Evolutionary conservation across 2,329 filamentous ascomycete species (phyloP), one percentile per base, ranked within the genome.

Genomic region (Xylariaceae sp.): DNA sequence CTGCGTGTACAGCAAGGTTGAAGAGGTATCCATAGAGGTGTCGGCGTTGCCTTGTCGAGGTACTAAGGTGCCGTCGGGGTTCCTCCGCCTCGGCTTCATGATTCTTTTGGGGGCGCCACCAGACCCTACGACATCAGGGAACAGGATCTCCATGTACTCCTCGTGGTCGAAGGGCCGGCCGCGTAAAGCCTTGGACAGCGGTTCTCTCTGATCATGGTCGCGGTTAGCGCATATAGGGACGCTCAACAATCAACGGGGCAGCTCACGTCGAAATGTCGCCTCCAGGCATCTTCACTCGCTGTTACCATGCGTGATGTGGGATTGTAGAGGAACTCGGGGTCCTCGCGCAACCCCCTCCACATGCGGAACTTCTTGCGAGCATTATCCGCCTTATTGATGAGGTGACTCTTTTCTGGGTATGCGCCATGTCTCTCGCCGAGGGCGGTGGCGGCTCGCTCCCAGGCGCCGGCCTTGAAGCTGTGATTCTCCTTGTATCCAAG

Each of bases 331-430:
- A 82, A 82, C 11, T 77, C 74, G 2, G 75, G 72, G 47, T 82
- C 72, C 58, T 81, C 78, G 20, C 77, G 67, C 53, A 82, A 62
- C 19, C 77, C 76, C 16, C 78, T 66, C 78, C 78, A 82, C 42
- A 81, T 66, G n/a, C 78, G 75, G 50, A 81, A 82, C 56, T 78
- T 76, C 62, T 82, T 82, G 40, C 78, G 72, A 48, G 78, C 78
- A 61, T 82, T 82, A 64, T 82, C 78, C 52, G 76, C 79, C 65
- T 82, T 82, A 67, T 82, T 82, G 62, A 82, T 79, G 27, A 82
- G 72, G 44, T 82, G 78, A 55, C 71, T 75, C 64, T 81, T 81
- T 50, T 77, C 73, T n/a, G 77, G 76, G 51, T 71, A 79, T 37
- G 77, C 76, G 56, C 69, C 68, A 55, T 81, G 78, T 43, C 71